Evolutionary conservation across 2,329 filamentous ascomycete genomes (phyloP).

Genomic region (Anthostomella pinea): DNA sequence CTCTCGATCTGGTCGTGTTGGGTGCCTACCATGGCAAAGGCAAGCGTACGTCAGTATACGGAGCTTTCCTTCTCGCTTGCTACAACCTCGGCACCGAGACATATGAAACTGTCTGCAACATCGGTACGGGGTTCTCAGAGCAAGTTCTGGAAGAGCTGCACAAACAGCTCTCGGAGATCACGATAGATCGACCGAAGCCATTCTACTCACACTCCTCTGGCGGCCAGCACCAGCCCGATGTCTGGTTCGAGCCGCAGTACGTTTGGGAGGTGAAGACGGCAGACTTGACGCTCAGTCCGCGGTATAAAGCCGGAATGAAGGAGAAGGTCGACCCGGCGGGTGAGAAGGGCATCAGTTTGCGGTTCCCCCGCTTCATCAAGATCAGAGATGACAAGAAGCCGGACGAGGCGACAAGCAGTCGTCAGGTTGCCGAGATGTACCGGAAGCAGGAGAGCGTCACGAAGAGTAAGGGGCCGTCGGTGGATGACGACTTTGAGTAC

Average conservation of each 20-base stretch:
- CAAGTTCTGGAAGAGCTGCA: slow-evolving; percentile 88
- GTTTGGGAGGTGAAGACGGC: slow-evolving; percentile 99
- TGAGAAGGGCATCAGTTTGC: slow-evolving; percentile 77
- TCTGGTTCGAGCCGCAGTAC: slow-evolving; percentile 93
- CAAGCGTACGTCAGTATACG: slow-evolving; percentile 93
- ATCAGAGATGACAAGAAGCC: slow-evolving; percentile 93
- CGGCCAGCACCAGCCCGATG: slow-evolving; percentile 90
- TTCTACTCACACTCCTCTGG: slow-evolving; percentile 87
- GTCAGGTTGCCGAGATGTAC: slow-evolving; percentile 96
- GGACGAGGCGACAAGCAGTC: slow-evolving; percentile 79
- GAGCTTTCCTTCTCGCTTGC: slow-evolving; percentile 91
- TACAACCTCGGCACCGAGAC: slow-evolving; percentile 77
- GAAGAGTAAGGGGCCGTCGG: slow-evolving; percentile 80
- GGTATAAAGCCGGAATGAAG: slow-evolving; percentile 86
- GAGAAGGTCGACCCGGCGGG: slow-evolving; percentile 72
- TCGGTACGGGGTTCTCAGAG: slow-evolving; percentile 95
- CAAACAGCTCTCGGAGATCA: slow-evolving; percentile 67
- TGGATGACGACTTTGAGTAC: slow-evolving; percentile 98
- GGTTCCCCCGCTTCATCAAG: slow-evolving; percentile 92
- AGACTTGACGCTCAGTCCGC: slow-evolving; percentile 85
- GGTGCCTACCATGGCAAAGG: slow-evolving; percentile 93
- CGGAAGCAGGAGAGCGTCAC: slow-evolving; percentile 85
- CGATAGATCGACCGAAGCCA: slow-evolving; percentile 88
- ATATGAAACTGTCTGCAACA: slow-evolving; percentile 97
- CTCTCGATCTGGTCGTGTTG: slow-evolving; percentile 90